Percentiles rank a stretch among this genome's conserved stretches.
These are phyloP conservation scores for Usnea hakonensis DNA, from an alignment of 495 filamentous ascomycete genomes.

Conservation along the genomic window DNA sequence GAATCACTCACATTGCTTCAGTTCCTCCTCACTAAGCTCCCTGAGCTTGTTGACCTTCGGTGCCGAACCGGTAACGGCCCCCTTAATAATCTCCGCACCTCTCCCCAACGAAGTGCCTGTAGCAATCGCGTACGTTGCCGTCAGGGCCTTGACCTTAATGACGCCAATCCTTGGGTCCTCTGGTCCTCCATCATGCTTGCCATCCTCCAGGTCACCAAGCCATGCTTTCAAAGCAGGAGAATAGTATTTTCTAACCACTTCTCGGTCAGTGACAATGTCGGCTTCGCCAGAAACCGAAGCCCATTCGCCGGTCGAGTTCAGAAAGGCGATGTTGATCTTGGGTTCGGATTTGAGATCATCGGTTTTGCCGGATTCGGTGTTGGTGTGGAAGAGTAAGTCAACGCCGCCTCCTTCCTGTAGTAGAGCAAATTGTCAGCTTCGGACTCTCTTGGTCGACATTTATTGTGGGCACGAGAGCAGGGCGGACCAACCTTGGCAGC, in stretches of 20 bases:
- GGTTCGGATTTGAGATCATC: slow-evolving; percentile 69
- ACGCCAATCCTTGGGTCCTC: slow-evolving; percentile 69
- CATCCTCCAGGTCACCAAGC: slow-evolving; percentile 87
- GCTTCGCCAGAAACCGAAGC: slow-evolving; percentile 74
- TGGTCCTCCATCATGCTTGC: slow-evolving; percentile 72
- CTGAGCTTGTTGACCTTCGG: slow-evolving; percentile 71
- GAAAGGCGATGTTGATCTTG: slow-evolving; percentile 73
- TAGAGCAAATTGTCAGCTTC: background rate
- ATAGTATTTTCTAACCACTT: slow-evolving; percentile 68
- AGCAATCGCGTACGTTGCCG: slow-evolving; percentile 40
- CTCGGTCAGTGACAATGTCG: slow-evolving; percentile 58
- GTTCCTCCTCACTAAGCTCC: slow-evolving; percentile 63
- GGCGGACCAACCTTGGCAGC: slow-evolving; percentile 59
- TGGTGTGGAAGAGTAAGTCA: slow-evolving; percentile 89
- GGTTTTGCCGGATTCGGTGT: slow-evolving; percentile 88
- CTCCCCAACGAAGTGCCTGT: slow-evolving; percentile 45
- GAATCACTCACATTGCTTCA: slow-evolving; percentile 34
- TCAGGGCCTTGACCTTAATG: slow-evolving; percentile 40
- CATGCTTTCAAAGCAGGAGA: slow-evolving; percentile 69
- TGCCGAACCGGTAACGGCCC: slow-evolving; percentile 60
- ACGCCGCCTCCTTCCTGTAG: slow-evolving; percentile 65
- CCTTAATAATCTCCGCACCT: slow-evolving; percentile 66
- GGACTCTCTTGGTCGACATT: background rate
- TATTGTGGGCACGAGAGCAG: background rate
- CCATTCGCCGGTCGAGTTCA: slow-evolving; percentile 66